These are phyloP conservation scores for Lactarius tabidus DNA, from an alignment of 768 basidiomycete species.

Conservation along the genomic window DNA sequence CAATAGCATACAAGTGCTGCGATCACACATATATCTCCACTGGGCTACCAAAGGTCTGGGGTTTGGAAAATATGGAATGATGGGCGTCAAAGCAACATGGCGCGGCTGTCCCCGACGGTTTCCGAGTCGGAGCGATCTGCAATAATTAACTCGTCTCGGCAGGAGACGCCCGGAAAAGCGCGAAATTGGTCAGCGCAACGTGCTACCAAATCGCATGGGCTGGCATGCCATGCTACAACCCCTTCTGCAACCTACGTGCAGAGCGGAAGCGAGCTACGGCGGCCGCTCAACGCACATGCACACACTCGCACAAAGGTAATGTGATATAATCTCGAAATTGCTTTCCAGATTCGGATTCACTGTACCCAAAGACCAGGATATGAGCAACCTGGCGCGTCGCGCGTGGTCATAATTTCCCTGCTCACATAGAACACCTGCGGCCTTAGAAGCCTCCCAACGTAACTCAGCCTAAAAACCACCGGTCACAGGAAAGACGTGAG, in stretches of 20 bases:
- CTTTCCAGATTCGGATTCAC: background rate
- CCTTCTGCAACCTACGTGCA: background rate
- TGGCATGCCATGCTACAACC: background rate
- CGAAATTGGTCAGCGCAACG: background rate
- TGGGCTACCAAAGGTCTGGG: background rate
- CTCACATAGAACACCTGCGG: constrained; percentile 1
- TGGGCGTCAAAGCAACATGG: background rate
- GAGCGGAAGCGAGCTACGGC: background rate
- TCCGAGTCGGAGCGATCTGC: background rate
- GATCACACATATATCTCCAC: background rate
- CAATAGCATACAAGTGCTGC: background rate
- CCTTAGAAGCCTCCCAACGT: background rate
- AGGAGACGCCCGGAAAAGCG: background rate
- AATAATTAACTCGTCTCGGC: background rate
- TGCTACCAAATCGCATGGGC: background rate
- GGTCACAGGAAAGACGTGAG: background rate
- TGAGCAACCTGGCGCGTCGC: background rate
- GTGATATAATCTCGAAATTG: background rate
- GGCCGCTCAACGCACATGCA: background rate
- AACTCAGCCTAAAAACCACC: background rate
- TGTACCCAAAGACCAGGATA: background rate
- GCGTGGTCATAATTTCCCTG: background rate
- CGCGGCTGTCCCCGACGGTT: background rate
- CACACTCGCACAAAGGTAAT: background rate
- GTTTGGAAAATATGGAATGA: no score